phyloP scores from a whole-genome alignment of 2,329 filamentous ascomycete genomes.

The Zasmidium citrigriseum region DNA sequence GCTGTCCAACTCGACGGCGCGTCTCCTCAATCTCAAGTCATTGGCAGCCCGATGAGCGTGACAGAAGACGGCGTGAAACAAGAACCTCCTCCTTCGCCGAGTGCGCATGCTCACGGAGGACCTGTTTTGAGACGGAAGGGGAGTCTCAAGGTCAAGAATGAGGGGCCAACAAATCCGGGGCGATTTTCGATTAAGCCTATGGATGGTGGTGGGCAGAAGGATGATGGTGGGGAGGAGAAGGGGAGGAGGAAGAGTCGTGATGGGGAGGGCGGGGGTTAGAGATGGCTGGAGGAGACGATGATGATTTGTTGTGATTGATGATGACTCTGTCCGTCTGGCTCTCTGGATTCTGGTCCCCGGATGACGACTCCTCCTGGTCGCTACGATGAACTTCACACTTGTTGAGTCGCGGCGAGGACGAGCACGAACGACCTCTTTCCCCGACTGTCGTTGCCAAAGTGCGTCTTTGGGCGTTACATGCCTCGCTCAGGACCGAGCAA shows the following conservation, averaged over 20 bases:
- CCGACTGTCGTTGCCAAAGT: too few species aligned
- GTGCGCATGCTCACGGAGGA: conserved; percentile 13
- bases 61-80: conserved; percentile 5
- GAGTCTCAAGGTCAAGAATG: conserved; percentile 46
- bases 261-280: neutral
- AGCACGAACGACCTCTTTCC: too few species aligned
- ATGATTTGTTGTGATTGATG: neutral
- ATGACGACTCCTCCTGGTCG: too few species aligned
- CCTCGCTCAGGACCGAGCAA: too few species aligned
- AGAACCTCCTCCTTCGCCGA: conserved; percentile 25
- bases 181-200: conserved; percentile 32
- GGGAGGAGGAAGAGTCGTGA: neutral
- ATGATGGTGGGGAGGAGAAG: neutral
- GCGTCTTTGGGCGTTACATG: too few species aligned
- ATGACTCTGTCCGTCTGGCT: neutral
- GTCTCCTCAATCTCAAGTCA: neutral
- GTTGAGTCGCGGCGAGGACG: too few species aligned
- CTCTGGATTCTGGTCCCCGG: too few species aligned
- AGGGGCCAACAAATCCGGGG: conserved; percentile 34
- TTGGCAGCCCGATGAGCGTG: conserved; percentile 14
- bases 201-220: conserved; percentile 5
- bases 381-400: too few species aligned
- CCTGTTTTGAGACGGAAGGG: conserved; percentile 43
- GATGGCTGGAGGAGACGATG: neutral
- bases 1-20: conserved; percentile 11